Percentiles rank a stretch among this genome's conserved stretches.
Conservation (phyloP, 2,329 filamentous ascomycete genomes). For the Blastomyces gilchristii region DNA sequence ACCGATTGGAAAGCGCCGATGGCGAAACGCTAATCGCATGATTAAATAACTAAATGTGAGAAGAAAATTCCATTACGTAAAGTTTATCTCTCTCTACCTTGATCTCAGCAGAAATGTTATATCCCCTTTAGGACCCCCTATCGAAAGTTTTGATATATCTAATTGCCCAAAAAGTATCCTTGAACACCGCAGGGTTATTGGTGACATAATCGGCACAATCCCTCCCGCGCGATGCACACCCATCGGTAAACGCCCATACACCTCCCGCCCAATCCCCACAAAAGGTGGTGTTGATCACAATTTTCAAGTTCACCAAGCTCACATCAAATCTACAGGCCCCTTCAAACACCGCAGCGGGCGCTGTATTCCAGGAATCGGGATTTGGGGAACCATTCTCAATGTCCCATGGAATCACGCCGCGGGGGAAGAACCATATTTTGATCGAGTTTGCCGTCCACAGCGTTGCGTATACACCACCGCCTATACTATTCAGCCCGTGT, state of each 20-base stretch:
- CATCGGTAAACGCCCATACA: conserved; percentile 9
- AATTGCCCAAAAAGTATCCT: conserved; percentile 13
- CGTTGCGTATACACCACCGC: conserved; percentile 42
- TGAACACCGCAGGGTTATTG: conserved; percentile 13
- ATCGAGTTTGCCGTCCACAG: conserved; percentile 39
- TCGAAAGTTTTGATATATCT: conserved; percentile 14
- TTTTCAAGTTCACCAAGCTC: conserved; percentile 33
- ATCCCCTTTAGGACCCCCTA: neutral
- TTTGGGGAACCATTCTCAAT: conserved; percentile 36
- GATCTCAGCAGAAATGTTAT: neutral
- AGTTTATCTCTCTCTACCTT: neutral
- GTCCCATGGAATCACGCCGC: conserved; percentile 36
- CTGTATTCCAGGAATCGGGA: conserved; percentile 35
- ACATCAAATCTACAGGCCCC: conserved; percentile 33
- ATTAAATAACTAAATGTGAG: too few relatives aligned
- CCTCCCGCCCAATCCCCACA: conserved; percentile 47
- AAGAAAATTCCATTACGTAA: neutral
- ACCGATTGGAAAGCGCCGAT: too few relatives aligned
- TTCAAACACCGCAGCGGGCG: conserved; percentile 36
- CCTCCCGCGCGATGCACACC: conserved; percentile 9
- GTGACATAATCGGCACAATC: conserved; percentile 14
- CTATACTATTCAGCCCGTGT: conserved; percentile 41
- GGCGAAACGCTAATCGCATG: too few relatives aligned
- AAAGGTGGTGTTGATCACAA: conserved; percentile 41
- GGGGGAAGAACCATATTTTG: conserved; percentile 44